Base-by-base conservation (phyloP, 1,284 basidiomycete genomes). In the Uromyces viciae-fabae region DNA sequence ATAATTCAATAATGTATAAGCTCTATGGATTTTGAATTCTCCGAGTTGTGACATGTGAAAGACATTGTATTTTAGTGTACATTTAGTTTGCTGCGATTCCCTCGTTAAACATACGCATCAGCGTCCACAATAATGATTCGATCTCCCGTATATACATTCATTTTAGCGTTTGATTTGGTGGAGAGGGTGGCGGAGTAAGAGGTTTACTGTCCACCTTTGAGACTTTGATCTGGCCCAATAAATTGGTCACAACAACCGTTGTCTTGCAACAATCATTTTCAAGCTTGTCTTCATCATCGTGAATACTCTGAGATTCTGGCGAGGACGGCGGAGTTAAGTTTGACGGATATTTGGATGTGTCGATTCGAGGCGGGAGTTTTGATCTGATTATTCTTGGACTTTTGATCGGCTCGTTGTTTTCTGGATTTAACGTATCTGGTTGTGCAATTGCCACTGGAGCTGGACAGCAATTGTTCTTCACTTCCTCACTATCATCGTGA, bases 111-210 rank as follows among this genome's bases (percentile, higher is more conserved):
- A n/a, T n/a, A n/a, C n/a, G n/a, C n/a, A n/a, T n/a, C n/a, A n/a
- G n/a, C n/a, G n/a, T n/a, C n/a, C n/a, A n/a, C n/a, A n/a, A n/a
- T n/a, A n/a, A n/a, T n/a, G n/a, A n/a, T n/a, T n/a, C n/a, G n/a
- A n/a, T n/a, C n/a, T n/a, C n/a, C n/a, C n/a, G n/a, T n/a, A n/a
- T n/a, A n/a, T n/a, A n/a, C n/a, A n/a, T n/a, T n/a, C n/a, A n/a
- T n/a, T n/a, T n/a, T n/a, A n/a, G n/a, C n/a, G n/a, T n/a, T 52
- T 52, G 14, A 52, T 68, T 68, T 11, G 73, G 73, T 36, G 73
- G 56, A 5, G 73, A 62, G 19, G 73, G 73, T 9, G 73, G 73
- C 22, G 73, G 73, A 22, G 73, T 58, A 36, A 56, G 73, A 38
- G 73, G 73, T 9, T 36, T 49, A 1, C 54, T 25, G 28, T 42